phyloP scores from a whole-genome alignment of 176 grass and related monocot genomes.

The Cymbopogon citratus region DNA sequence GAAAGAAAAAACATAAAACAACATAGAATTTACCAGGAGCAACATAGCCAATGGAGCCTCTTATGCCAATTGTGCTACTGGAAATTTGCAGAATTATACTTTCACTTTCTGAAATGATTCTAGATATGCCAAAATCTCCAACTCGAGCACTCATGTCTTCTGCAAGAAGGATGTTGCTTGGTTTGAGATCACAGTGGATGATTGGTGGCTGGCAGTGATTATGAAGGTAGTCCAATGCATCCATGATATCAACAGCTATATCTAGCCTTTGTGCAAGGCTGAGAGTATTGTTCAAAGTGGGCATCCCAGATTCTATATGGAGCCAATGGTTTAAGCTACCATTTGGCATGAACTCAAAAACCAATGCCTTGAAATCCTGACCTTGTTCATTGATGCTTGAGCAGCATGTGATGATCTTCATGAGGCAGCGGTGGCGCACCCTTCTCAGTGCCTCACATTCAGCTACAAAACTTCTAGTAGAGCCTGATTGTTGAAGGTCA shows the following conservation, averaged over 20 bases:
- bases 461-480: conserved; percentile 16
- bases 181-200: conserved; percentile 54
- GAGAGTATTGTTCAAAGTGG: neutral
- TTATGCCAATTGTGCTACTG: conserved; percentile 25
- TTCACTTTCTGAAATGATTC: conserved; percentile 10
- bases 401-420: conserved; percentile 35
- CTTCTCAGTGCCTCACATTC: conserved; percentile 28
- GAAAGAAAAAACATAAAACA: neutral
- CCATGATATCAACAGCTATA: neutral
- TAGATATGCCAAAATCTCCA: conserved; percentile 51
- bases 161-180: conserved; percentile 55
- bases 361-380: conserved; percentile 33
- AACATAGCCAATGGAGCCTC: conserved; percentile 33
- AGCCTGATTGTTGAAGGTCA: neutral
- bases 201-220: conserved; percentile 6
- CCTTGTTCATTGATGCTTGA: conserved; percentile 2
- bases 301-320: neutral
- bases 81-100: neutral
- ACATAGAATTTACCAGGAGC: neutral
- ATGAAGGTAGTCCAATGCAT: conserved; percentile 5
- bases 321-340: neutral
- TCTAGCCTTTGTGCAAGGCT: neutral
- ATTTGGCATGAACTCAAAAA: conserved; percentile 36
- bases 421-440: neutral
- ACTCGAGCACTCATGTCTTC: conserved; percentile 38